Evolutionary conservation across 2,329 filamentous ascomycete genomes (phyloP).

Genomic region (Monilinia aucupariae): DNA sequence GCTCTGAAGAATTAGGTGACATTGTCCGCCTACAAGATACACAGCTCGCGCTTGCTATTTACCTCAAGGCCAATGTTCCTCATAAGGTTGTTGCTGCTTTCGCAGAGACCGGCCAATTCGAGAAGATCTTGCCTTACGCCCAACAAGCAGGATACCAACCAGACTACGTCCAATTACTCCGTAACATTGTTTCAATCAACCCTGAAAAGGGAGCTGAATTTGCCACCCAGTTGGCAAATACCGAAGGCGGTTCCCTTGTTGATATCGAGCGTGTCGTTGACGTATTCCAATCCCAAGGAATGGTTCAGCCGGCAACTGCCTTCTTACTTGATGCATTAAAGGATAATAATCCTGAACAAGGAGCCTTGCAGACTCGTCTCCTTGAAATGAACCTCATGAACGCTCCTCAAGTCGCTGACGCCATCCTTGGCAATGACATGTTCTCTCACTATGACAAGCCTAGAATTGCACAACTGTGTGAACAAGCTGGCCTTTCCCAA

Average conservation of each 20-base stretch:
- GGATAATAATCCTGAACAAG: constrained; percentile 91
- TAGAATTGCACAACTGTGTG: constrained; percentile 83
- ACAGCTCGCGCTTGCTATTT: constrained; percentile 80
- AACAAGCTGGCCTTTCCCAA: constrained; percentile 81
- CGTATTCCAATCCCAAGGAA: constrained; percentile 95
- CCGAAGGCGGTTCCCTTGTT: constrained; percentile 79
- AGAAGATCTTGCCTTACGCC: constrained; percentile 91
- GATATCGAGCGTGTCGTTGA: constrained; percentile 94
- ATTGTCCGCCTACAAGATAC: constrained; percentile 86
- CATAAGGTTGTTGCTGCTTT: constrained; percentile 94
- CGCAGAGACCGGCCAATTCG: constrained; percentile 93
- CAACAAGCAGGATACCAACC: constrained; percentile 81
- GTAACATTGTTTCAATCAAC: constrained; percentile 76
- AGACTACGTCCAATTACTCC: constrained; percentile 88
- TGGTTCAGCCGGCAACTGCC: constrained; percentile 97
- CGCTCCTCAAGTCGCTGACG: constrained; percentile 94
- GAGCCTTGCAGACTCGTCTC: constrained; percentile 84
- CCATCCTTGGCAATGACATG: constrained; percentile 97
- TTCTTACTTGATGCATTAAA: constrained; percentile 94
- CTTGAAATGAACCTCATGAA: constrained; percentile 98
- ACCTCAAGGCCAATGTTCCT: constrained; percentile 82
- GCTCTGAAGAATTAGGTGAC: constrained; percentile 94
- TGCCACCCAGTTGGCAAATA: constrained; percentile 83
- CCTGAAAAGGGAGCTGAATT: constrained; percentile 94
- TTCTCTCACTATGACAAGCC: constrained; percentile 94